These are phyloP conservation scores for Cyphellophora europaea DNA, from an alignment of 2,329 filamentous ascomycete genomes.

Conservation along the genomic window DNA sequence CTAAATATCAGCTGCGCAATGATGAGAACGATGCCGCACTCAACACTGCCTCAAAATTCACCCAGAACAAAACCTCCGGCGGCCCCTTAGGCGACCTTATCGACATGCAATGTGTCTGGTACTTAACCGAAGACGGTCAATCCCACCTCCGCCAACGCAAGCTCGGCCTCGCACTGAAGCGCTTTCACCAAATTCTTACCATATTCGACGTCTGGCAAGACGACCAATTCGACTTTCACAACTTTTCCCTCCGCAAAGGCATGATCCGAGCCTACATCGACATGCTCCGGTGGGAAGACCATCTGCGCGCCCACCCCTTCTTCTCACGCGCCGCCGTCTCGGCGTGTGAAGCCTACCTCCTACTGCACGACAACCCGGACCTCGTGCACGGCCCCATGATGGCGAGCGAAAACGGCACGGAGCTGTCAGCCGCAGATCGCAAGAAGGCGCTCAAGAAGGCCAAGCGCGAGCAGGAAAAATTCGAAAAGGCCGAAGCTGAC, in stretches of 20 bases:
- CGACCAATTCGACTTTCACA: conserved; percentile 98
- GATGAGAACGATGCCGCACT: conserved; percentile 80
- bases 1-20: conserved; percentile 92
- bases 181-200: conserved; percentile 77
- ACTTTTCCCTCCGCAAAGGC: conserved; percentile 91
- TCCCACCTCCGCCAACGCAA: conserved; percentile 76
- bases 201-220: conserved; percentile 98
- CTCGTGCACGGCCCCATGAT: conserved; percentile 50
- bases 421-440: conserved; percentile 51
- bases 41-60: conserved; percentile 87
- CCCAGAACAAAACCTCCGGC: conserved; percentile 76
- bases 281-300: conserved; percentile 94
- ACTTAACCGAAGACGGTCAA: conserved; percentile 87
- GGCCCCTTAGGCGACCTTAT: conserved; percentile 84
- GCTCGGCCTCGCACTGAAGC: conserved; percentile 77
- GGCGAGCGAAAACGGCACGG: conserved; percentile 43
- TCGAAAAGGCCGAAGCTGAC: conserved; percentile 70
- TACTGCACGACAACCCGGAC: conserved; percentile 66
- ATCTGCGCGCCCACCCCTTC: conserved; percentile 83
- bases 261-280: conserved; percentile 92
- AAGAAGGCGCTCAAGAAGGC: conserved; percentile 90
- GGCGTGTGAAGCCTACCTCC: conserved; percentile 71
- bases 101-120: conserved; percentile 99
- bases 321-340: conserved; percentile 75
- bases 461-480: conserved; percentile 65